Percentiles rank a stretch among this genome's conserved stretches.
These are phyloP conservation scores for Geotrichum phurueaensis DNA, from an alignment of 1,139 yeast species.

Conservation along the genomic window DNA sequence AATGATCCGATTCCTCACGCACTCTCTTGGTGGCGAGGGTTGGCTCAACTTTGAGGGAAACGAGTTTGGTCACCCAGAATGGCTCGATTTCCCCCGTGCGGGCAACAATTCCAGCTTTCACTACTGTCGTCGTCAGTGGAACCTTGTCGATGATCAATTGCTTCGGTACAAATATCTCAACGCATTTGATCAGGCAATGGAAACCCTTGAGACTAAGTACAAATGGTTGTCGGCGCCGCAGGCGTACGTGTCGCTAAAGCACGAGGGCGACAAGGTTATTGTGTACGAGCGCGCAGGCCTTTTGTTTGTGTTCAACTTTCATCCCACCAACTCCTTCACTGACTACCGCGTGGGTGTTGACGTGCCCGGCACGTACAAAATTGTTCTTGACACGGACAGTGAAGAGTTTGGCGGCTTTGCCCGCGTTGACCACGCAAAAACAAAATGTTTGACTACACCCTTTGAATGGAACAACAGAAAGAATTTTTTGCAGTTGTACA, in stretches of 20 bases:
- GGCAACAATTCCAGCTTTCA: conserved; percentile 87
- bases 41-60: conserved; percentile 94
- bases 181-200: conserved; percentile 79
- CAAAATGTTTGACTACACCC: conserved; percentile 53
- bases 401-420: conserved; percentile 73
- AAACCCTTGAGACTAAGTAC: conserved; percentile 60
- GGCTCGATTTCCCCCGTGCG: conserved; percentile 93
- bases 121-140: conserved; percentile 93
- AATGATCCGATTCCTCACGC: conserved; percentile 79
- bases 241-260: conserved; percentile 82
- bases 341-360: conserved; percentile 91
- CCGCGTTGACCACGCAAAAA: conserved; percentile 54
- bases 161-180: conserved; percentile 74
- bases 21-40: conserved; percentile 91
- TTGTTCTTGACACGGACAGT: conserved; percentile 71
- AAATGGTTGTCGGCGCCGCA: conserved; percentile 71
- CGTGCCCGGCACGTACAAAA: conserved; percentile 63
- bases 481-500: conserved; percentile 73
- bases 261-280: conserved; percentile 80
- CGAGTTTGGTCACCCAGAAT: conserved; percentile 98
- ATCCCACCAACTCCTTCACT: conserved; percentile 73
- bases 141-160: conserved; percentile 69
- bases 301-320: conserved; percentile 81
- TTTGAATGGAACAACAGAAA: conserved; percentile 74
- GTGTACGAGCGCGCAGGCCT: conserved; percentile 86